Conservation (phyloP, 768 basidiomycete genomes). For the Xerocomellus chrysenteron region DNA sequence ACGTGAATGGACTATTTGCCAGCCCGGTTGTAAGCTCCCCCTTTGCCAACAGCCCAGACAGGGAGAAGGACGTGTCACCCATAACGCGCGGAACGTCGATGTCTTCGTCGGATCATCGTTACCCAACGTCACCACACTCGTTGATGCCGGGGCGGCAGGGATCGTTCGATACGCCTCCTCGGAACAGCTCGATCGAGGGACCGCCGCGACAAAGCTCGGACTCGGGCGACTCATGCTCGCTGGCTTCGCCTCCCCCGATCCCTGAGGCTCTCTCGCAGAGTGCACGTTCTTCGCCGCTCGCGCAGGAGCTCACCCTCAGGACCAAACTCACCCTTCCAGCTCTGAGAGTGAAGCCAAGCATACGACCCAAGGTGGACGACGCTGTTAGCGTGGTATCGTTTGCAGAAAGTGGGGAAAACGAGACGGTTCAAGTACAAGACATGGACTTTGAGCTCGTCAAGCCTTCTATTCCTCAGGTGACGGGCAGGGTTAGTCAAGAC, state of each 20-base stretch:
- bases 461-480: conserved; percentile 49
- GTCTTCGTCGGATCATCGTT: conserved; percentile 12
- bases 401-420: conserved; percentile 35
- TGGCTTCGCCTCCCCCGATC: conserved; percentile 42
- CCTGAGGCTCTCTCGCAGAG: conserved; percentile 38
- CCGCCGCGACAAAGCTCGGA: conserved; percentile 23
- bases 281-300: conserved; percentile 25
- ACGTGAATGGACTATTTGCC: background rate
- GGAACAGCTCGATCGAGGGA: conserved; percentile 22
- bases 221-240: conserved; percentile 34
- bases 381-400: conserved; percentile 27
- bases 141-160: conserved; percentile 11
- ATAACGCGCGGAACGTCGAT: conserved; percentile 12
- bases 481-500: conserved; percentile 54
- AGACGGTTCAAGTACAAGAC: conserved; percentile 73
- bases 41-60: conserved; percentile 8
- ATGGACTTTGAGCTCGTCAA: conserved; percentile 80
- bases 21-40: conserved; percentile 17
- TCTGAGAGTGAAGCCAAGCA: conserved; percentile 45
- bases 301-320: conserved; percentile 40
- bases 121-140: conserved; percentile 9
- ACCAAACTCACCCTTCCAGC: conserved; percentile 70
- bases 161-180: conserved; percentile 20
- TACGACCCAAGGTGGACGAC: conserved; percentile 32
- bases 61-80: conserved; percentile 24